Conservation (phyloP, 768 basidiomycete genomes). For the Gautieria morchelliformis region DNA sequence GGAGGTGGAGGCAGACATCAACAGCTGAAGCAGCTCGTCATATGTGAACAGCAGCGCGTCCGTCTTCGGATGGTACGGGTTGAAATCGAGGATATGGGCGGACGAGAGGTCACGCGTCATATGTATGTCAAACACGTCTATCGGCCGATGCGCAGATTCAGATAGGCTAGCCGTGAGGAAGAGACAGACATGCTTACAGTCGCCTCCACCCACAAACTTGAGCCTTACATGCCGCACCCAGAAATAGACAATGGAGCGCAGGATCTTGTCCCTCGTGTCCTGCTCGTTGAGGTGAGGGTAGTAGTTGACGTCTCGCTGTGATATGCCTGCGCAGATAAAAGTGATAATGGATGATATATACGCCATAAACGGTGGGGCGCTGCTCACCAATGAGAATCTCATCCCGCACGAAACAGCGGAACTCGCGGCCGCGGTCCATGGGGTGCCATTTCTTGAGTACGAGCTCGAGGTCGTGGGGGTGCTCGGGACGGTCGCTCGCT, state of each 20-base stretch:
- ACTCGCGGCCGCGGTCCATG: slow-evolving; percentile 73
- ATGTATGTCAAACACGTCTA: slow-evolving; percentile 82
- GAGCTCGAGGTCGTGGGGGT: slow-evolving; percentile 61
- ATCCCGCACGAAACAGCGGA: slow-evolving; percentile 83
- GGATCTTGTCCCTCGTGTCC: slow-evolving; percentile 42
- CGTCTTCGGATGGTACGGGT: slow-evolving; percentile 79
- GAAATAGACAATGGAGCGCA: slow-evolving; percentile 40
- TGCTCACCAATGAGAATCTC: slow-evolving; percentile 58
- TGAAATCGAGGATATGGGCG: slow-evolving; percentile 85
- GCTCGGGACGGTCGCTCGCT: slow-evolving; percentile 10
- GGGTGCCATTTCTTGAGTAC: slow-evolving; percentile 87
- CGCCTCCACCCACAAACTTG: slow-evolving; percentile 43
- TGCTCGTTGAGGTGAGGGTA: slow-evolving; percentile 79
- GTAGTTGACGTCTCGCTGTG: slow-evolving; percentile 81
- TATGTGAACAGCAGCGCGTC: slow-evolving; percentile 83
- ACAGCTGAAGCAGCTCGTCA: slow-evolving; percentile 50
- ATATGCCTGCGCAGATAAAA: slow-evolving; percentile 65
- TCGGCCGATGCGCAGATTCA: background rate
- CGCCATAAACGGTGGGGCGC: too few species aligned
- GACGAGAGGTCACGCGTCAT: slow-evolving; percentile 70
- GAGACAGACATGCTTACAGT: slow-evolving; percentile 46
- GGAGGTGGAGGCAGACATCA: slow-evolving; percentile 5
- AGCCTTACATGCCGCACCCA: slow-evolving; percentile 62
- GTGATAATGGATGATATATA: too few species aligned
- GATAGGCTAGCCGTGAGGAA: background rate